Base-by-base conservation (phyloP, 139 green algal species). In the Micractinium conductrix region DNA sequence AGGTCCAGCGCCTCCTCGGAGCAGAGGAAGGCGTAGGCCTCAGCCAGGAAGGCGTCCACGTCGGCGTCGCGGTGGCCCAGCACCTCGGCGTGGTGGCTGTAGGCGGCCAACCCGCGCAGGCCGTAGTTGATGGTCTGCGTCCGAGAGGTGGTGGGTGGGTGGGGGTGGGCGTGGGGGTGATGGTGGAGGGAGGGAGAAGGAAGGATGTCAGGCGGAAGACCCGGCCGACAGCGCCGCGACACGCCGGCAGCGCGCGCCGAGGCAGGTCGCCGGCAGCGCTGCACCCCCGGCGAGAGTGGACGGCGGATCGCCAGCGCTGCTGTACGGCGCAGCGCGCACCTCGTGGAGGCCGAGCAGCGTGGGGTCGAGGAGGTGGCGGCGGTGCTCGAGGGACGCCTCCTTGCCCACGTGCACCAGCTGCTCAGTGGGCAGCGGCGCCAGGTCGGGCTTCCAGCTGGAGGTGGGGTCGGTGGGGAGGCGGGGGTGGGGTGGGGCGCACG, bases 41-140 rank as follows among this genome's bases (percentile, higher is more conserved):
- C 21, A 40, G 91, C 84, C 37, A 95, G 84, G 45, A 90, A 91
- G 12, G 65, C 80, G 73, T 92, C 88, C 43, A 84, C 90, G n/a
- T 35, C 35, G 19, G 79, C 40, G 73, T 92, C 88, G 0, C 24
- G 81, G 58, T 90, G 12, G 21, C 90, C 91, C 67, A 94, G 81
- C 74, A 87, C 80, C 83, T 91, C 90, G 43, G 92, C 89, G 43
- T 95, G 92, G 84, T 93, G 91, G 26, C 86, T 78, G 83, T 95
- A 95, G 2, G 92, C 92, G 5, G 63, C 74, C 60, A 94, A 65
- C 43, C 92, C 92, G 87, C 94, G 94, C 65, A 95, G 65, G n/a
- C 90, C 93, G 68, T 95, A 91, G 71, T 73, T 87, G 17, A 95
- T 58, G 58, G 94, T 85, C 88, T 95, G 74, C 37, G 33, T 2